Base-by-base conservation (phyloP, 208 protist genomes). In the Trypanosoma brucei region DNA sequence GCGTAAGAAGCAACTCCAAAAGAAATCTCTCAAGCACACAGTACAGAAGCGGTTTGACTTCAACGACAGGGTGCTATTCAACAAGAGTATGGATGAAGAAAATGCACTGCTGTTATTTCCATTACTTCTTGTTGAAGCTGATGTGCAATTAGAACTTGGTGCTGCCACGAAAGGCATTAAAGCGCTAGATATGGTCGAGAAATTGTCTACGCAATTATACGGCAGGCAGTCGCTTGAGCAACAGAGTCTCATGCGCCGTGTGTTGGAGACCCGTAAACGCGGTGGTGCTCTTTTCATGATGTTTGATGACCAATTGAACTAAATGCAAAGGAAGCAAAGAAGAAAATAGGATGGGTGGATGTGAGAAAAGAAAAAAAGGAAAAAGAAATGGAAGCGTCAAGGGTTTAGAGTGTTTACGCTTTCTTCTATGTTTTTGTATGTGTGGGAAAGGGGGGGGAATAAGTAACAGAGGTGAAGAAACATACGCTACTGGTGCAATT, bases 241-340 rank as follows among this genome's bases (percentile, higher is more conserved):
- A 14, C 40, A 54, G 33, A 65, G 66, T 52, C 39, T 72, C 30
- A 65, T 72, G 66, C 66, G 54, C 5, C 53, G 42, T 11, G 66
- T 72, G 59, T 49, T 53, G 52, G 66, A 72, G 53, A 57, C 59
- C 0, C 57, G 66, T 11, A 65, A 61, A 39, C 66, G 59, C 2
- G 66, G 66, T 22, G 66, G 66, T 1, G 36, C 66, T 6, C 59
- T 72, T 22, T 72, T 72, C 44, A 65, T 72, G 66, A 72, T 72
- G 66, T 72, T 72, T 72, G 66, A 72, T 33, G 66, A 74, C 50
- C 54, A 69, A 52, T 9, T 1, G 30, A 34, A 46, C 3, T 34
- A 30, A 35, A 66, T 56, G 31, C 38, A 66, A 59, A 58, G 44
- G 44, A 48, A 14, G 8, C 44, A 8, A 48, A 48, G 44, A 8